Percentiles rank a stretch among this genome's conserved stretches.
Evolutionary conservation across 805 yeast genomes (phyloP).

Genomic region (Candida qinlingensis): DNA sequence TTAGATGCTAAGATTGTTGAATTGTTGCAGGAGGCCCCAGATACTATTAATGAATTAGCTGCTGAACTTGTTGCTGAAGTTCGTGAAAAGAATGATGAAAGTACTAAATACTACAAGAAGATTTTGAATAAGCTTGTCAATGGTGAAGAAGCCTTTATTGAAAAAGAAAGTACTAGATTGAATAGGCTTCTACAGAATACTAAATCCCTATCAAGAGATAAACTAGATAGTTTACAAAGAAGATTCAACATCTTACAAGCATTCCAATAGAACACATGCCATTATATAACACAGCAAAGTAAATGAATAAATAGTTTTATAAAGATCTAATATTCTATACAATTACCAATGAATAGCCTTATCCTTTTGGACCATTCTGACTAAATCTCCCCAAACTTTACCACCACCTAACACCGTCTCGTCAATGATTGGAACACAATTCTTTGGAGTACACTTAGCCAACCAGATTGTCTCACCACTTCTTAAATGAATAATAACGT

Average conservation of each 20-base stretch:
- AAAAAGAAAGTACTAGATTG: constrained; percentile 40
- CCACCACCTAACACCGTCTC: constrained; percentile 65
- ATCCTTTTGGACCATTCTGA: constrained; percentile 55
- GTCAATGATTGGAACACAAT: constrained; percentile 67
- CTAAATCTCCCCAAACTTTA: constrained; percentile 63
- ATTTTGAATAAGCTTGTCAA: constrained; percentile 38
- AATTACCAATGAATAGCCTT: constrained; percentile 47
- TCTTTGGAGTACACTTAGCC: constrained; percentile 77
- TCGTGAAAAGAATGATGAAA: constrained; percentile 13
- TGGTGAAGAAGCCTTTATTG: constrained; percentile 38
- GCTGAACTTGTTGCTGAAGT: constrained; percentile 27
- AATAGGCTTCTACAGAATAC: constrained; percentile 31
- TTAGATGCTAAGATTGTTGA: constrained; percentile 20
- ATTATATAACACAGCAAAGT: too few species aligned
- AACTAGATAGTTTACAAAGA: constrained; percentile 44
- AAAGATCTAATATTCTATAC: too few species aligned
- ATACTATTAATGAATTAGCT: constrained; percentile 21
- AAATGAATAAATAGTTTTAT: too few species aligned
- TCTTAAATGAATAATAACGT: constrained; percentile 69
- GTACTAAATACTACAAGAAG: constrained; percentile 42
- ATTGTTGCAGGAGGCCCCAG: constrained; percentile 23
- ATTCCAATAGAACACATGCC: constrained; percentile 5
- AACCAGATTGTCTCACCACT: constrained; percentile 81
- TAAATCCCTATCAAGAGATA: constrained; percentile 31
- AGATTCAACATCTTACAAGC: constrained; percentile 43